These are phyloP conservation scores for Mycena latifolia DNA, from an alignment of 768 basidiomycete species.

Conservation along the genomic window DNA sequence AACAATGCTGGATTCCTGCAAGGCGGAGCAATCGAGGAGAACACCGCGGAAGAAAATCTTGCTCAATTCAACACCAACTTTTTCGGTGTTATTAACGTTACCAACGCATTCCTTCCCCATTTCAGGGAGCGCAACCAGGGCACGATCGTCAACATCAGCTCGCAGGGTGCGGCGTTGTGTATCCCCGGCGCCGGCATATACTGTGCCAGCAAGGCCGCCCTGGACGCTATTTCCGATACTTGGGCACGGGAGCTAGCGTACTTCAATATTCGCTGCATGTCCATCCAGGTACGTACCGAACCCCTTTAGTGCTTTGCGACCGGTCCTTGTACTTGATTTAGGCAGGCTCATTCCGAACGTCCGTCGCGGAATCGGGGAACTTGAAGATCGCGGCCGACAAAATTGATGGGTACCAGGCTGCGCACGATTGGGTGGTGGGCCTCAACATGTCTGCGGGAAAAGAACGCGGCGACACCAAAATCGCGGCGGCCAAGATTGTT, in stretches of 20 bases:
- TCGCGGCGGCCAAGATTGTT: slow-evolving; percentile 30
- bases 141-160: slow-evolving; percentile 38
- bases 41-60: slow-evolving; percentile 26
- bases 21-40: slow-evolving; percentile 34
- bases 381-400: slow-evolving; percentile 9
- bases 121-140: slow-evolving; percentile 33
- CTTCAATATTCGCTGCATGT: slow-evolving; percentile 18
- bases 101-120: slow-evolving; percentile 44
- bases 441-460: slow-evolving; percentile 22
- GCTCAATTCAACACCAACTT: slow-evolving; percentile 43
- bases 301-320: neutral
- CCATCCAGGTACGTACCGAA: slow-evolving; percentile 11
- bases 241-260: slow-evolving; percentile 6
- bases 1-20: slow-evolving; percentile 42
- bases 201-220: slow-evolving; percentile 34
- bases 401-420: slow-evolving; percentile 29
- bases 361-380: slow-evolving; percentile 27
- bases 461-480: slow-evolving; percentile 31
- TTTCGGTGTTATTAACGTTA: slow-evolving; percentile 42
- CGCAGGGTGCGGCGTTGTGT: slow-evolving; percentile 20
- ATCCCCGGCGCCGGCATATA: slow-evolving; percentile 33
- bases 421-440: slow-evolving; percentile 16
- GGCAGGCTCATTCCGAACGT: slow-evolving; percentile 31
- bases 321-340: neutral
- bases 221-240: slow-evolving; percentile 31